These are phyloP conservation scores for Thelonectria rubi DNA, from an alignment of 2,329 filamentous ascomycete genomes.

Conservation along the genomic window DNA sequence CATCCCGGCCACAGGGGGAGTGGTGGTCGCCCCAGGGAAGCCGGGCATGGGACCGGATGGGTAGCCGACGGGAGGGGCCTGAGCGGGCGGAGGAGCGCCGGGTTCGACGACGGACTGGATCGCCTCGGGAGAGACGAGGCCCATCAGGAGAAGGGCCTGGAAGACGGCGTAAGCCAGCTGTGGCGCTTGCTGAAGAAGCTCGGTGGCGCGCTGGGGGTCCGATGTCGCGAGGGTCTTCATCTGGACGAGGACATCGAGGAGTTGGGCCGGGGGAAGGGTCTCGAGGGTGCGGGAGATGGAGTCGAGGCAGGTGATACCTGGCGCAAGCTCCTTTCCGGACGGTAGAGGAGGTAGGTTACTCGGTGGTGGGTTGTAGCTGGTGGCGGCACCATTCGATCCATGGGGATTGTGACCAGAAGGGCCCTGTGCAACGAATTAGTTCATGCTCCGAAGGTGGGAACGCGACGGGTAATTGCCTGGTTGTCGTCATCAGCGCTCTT, in stretches of 20 bases:
- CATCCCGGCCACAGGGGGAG: slow-evolving; percentile 56
- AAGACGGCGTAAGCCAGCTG: slow-evolving; percentile 96
- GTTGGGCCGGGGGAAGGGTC: slow-evolving; percentile 84
- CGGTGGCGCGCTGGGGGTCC: slow-evolving; percentile 84
- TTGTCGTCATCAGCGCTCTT: slow-evolving; percentile 70
- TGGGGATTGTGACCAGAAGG: slow-evolving; percentile 39
- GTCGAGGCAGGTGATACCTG: slow-evolving; percentile 84
- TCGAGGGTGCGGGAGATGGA: slow-evolving; percentile 92
- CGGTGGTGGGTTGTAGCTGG: slow-evolving; percentile 47
- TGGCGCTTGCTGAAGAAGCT: slow-evolving; percentile 86
- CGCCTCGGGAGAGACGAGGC: slow-evolving; percentile 85
- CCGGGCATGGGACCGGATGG: slow-evolving; percentile 47
- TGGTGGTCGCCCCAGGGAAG: slow-evolving; percentile 55
- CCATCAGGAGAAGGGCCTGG: slow-evolving; percentile 91
- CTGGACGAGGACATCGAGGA: slow-evolving; percentile 91
- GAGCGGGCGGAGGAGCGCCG: slow-evolving; percentile 52
- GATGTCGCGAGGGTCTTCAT: slow-evolving; percentile 90
- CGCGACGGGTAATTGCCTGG: slow-evolving; percentile 13
- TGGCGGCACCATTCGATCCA: slow-evolving; percentile 47
- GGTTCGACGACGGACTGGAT: slow-evolving; percentile 82
- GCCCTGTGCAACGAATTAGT: slow-evolving; percentile 18
- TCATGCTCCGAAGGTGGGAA: not conserved
- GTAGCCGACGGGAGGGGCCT: slow-evolving; percentile 45
- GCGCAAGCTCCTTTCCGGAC: slow-evolving; percentile 82
- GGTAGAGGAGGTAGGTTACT: slow-evolving; percentile 81